Conservation (phyloP, 345 rosid genomes). For the Bruguiera gymnorhiza region DNA sequence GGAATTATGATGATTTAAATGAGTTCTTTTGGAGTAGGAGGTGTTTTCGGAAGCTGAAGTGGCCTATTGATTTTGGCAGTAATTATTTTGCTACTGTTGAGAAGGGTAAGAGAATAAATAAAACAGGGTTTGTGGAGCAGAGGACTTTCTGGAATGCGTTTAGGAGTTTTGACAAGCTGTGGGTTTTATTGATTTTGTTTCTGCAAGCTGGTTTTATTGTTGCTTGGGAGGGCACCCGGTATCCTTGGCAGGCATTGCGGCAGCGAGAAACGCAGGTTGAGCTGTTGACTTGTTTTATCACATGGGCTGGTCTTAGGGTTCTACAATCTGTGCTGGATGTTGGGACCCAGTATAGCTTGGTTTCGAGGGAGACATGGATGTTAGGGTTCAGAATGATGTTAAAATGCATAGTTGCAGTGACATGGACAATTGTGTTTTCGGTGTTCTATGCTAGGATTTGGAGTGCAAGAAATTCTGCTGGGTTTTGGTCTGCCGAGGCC, state of each 20-base stretch:
- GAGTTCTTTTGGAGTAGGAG: constrained; percentile 89
- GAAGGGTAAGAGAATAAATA: constrained; percentile 55
- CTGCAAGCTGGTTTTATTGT: constrained; percentile 72
- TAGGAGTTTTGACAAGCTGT: constrained; percentile 76
- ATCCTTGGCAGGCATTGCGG: constrained; percentile 58
- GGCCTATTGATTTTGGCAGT: constrained; percentile 60
- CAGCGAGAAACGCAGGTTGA: constrained; percentile 52
- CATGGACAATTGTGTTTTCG: constrained; percentile 72
- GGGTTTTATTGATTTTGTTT: constrained; percentile 70
- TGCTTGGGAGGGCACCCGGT: constrained; percentile 52
- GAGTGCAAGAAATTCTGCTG: constrained; percentile 63
- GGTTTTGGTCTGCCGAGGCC: constrained; percentile 60
- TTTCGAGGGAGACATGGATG: constrained; percentile 57
- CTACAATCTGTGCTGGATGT: constrained; percentile 75
- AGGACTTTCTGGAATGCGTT: constrained; percentile 79
- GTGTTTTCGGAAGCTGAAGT: constrained; percentile 64
- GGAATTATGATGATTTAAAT: constrained; percentile 87
- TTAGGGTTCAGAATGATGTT: constrained; percentile 70
- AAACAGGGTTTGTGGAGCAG: constrained; percentile 91
- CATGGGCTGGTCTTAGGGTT: constrained; percentile 74
- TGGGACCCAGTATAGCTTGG: constrained; percentile 84
- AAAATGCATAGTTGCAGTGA: constrained; percentile 57
- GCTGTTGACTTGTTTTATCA: constrained; percentile 74
- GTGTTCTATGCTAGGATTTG: constrained; percentile 79
- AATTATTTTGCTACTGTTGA: constrained; percentile 40